Conservation (phyloP, 768 basidiomycete genomes). For the Hydnum rufescens region DNA sequence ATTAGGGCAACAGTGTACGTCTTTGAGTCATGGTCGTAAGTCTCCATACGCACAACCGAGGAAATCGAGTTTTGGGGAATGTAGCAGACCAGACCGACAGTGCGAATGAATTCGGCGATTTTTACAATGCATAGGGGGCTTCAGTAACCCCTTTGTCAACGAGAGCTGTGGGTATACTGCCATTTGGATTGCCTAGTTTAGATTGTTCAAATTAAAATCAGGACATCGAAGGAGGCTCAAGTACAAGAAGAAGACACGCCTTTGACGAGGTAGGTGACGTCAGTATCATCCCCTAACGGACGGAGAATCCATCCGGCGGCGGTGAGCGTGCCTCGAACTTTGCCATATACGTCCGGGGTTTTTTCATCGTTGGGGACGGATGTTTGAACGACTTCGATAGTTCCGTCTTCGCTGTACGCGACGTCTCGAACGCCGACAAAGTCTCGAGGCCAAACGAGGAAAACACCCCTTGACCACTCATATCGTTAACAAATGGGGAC, state of each 20-base stretch:
- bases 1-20: background rate
- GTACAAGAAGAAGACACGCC: no score
- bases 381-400: constrained; percentile 9
- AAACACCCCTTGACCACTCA: constrained; percentile 7
- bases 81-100: background rate
- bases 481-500: background rate
- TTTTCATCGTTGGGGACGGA: constrained; percentile 7
- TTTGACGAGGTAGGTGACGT: constrained; percentile 10
- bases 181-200: constrained; percentile 11
- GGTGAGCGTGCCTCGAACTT: constrained; percentile 10
- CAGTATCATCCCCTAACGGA: constrained; percentile 2
- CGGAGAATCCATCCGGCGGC: constrained; percentile 8
- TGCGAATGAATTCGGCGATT: constrained; percentile 2
- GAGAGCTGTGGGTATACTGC: constrained; percentile 5
- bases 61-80: no score
- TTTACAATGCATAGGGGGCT: constrained; percentile 4
- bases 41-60: background rate
- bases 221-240: no score
- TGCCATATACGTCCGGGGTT: constrained; percentile 7
- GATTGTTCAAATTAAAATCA: no score
- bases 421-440: constrained; percentile 10
- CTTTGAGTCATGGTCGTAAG: constrained; percentile 1
- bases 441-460: constrained; percentile 8
- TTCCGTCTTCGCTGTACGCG: constrained; percentile 5
- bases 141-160: constrained; percentile 4